A percentile compares a stretch with the other conserved stretches of the same genome.
Evolutionary conservation across 2,329 filamentous ascomycete genomes (phyloP).

Genomic region (Penicillium crustosum): DNA sequence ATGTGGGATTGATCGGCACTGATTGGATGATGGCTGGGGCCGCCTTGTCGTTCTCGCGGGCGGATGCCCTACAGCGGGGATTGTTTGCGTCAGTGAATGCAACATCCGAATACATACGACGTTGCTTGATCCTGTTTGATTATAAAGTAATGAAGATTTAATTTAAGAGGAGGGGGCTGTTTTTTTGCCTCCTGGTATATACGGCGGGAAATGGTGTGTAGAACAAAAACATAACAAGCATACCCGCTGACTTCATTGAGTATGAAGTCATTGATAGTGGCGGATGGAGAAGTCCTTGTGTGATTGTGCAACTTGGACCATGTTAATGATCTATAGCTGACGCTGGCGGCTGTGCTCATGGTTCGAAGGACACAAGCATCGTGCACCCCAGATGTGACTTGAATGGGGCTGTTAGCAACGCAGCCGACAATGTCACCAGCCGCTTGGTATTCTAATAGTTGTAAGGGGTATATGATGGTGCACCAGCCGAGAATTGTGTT

Average conservation of each 20-base stretch:
- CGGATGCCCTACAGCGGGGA: conserved; percentile 1
- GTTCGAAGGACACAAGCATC: conserved; percentile 2
- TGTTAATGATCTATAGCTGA: not conserved
- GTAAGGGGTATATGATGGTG: not conserved
- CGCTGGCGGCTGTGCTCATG: not conserved
- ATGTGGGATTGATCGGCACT: not conserved
- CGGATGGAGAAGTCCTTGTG: not conserved
- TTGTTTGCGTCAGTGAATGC: not conserved
- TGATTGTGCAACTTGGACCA: not conserved
- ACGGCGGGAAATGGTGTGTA: not conserved
- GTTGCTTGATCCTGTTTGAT: not conserved
- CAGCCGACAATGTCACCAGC: not conserved
- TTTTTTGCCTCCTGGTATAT: not conserved
- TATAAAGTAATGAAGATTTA: not conserved
- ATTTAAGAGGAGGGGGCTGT: not conserved
- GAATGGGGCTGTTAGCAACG: not conserved
- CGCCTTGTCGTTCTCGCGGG: not conserved
- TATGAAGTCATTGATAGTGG: conserved; percentile 1
- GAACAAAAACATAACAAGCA: not conserved
- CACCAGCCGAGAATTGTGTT: not conserved
- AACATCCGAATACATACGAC: not conserved
- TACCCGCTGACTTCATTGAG: not conserved
- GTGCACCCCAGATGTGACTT: not conserved
- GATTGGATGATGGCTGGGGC: conserved; percentile 4
- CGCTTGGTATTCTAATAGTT: not conserved